These are phyloP conservation scores for Lepiota venenata DNA, from an alignment of 768 basidiomycete species.

Conservation along the genomic window DNA sequence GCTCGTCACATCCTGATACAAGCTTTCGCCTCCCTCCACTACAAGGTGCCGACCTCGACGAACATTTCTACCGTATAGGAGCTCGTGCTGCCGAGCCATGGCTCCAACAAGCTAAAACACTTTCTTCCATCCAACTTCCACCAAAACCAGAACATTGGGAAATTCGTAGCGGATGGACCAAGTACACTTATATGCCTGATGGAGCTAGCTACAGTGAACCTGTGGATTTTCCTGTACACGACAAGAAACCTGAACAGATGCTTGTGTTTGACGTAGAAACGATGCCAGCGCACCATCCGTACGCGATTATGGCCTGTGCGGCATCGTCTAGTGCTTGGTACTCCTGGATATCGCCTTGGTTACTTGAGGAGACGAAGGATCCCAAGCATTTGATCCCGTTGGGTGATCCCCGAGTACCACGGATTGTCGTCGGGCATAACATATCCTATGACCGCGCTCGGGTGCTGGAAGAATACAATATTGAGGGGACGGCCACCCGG, in stretches of 20 bases:
- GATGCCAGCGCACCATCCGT: slow-evolving; percentile 77
- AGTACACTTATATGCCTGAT: slow-evolving; percentile 67
- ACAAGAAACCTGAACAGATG: slow-evolving; percentile 64
- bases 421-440: slow-evolving; percentile 89
- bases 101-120: slow-evolving; percentile 60
- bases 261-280: slow-evolving; percentile 95
- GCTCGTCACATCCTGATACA: slow-evolving; percentile 76
- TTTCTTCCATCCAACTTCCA: slow-evolving; percentile 53
- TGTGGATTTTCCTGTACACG: slow-evolving; percentile 62
- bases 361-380: slow-evolving; percentile 56
- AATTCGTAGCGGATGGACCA: slow-evolving; percentile 82
- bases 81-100: slow-evolving; percentile 69
- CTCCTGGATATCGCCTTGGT: slow-evolving; percentile 94
- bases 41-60: slow-evolving; percentile 75
- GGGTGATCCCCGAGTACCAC: slow-evolving; percentile 48
- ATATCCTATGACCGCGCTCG: slow-evolving; percentile 91
- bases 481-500: slow-evolving; percentile 64
- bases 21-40: slow-evolving; percentile 81
- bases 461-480: slow-evolving; percentile 76
- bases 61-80: slow-evolving; percentile 89
- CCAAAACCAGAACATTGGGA: slow-evolving; percentile 50
- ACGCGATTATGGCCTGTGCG: slow-evolving; percentile 87
- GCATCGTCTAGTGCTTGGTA: slow-evolving; percentile 88
- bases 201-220: slow-evolving; percentile 76
- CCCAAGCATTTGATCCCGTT: slow-evolving; percentile 74